A percentile compares a stretch with the other conserved stretches of the same genome.
phyloP scores from a whole-genome alignment of 305 asterid species.

The Andrographis paniculata region DNA sequence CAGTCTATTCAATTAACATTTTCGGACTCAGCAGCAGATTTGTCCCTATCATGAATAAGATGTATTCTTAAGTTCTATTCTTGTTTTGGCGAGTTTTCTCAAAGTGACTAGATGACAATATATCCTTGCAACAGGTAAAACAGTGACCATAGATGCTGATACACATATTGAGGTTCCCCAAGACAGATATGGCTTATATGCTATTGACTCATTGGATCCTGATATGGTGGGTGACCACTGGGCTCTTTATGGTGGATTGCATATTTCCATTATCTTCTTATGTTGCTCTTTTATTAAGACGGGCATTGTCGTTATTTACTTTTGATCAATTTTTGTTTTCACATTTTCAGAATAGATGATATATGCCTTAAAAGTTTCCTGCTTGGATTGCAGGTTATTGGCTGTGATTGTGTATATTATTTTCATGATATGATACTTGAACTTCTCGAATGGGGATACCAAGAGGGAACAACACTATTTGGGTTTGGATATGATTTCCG shows the following conservation, averaged over 20 bases:
- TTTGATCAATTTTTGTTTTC: too few relatives aligned
- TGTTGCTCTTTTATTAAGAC: too few relatives aligned
- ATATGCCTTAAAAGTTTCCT: too few relatives aligned
- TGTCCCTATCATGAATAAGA: too few relatives aligned
- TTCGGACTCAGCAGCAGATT: too few relatives aligned
- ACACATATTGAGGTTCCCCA: conserved; percentile 76
- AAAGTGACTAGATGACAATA: background rate
- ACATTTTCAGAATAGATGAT: too few relatives aligned
- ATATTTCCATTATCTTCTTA: background rate
- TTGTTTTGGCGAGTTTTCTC: background rate
- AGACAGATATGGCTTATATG: conserved; percentile 75
- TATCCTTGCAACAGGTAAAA: conserved; percentile 41
- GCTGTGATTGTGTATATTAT: conserved; percentile 55
- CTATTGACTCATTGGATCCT: conserved; percentile 84
- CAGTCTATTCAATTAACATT: too few relatives aligned
- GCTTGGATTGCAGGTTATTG: conserved; percentile 33
- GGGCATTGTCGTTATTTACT: background rate
- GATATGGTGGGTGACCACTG: conserved; percentile 53
- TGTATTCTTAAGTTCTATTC: too few relatives aligned
- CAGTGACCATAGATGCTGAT: conserved; percentile 44
- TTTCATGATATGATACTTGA: conserved; percentile 92
- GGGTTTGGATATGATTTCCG: conserved; percentile 99
- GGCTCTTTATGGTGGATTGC: background rate
- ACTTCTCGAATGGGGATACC: conserved; percentile 84
- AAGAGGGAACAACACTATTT: conserved; percentile 93